Evolutionary conservation across 2,329 filamentous ascomycete species (phyloP).

Genomic region (Diaporthe capsici): DNA sequence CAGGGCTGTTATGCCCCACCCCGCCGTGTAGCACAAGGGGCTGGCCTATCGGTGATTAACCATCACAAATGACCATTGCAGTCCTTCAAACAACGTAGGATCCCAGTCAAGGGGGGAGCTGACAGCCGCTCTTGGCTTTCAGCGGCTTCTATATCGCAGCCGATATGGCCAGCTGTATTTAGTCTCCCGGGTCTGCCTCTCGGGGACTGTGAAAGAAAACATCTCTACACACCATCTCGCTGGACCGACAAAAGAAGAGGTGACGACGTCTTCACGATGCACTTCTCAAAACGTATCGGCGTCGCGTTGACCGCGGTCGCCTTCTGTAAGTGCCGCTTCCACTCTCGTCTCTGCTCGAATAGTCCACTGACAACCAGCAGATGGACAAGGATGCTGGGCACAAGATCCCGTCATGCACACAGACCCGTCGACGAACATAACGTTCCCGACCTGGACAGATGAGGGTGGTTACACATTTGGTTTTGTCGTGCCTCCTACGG

Average conservation of each 20-base stretch:
- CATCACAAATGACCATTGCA: constrained; percentile 22
- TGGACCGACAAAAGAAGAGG: neutral
- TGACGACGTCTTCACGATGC: constrained; percentile 27
- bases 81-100: neutral
- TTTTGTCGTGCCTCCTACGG: constrained; percentile 31
- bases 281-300: constrained; percentile 27
- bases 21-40: constrained; percentile 14
- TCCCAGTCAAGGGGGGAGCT: neutral
- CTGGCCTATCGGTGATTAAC: constrained; percentile 32
- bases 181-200: constrained; percentile 2
- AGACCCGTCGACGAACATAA: constrained; percentile 36
- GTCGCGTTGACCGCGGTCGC: constrained; percentile 33
- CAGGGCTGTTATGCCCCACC: constrained; percentile 15
- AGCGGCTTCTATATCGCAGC: neutral
- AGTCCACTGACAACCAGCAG: neutral
- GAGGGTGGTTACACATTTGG: constrained; percentile 37
- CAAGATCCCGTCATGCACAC: constrained; percentile 34
- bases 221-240: constrained; percentile 1
- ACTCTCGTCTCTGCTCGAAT: neutral
- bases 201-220: neutral
- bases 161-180: neutral
- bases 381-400: constrained; percentile 36
- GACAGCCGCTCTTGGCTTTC: constrained; percentile 4
- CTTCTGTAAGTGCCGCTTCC: constrained; percentile 14
- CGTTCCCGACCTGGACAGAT: constrained; percentile 34